These are phyloP conservation scores for Balamuthia mandrillaris DNA, from an alignment of 208 protist species.

Conservation along the genomic window DNA sequence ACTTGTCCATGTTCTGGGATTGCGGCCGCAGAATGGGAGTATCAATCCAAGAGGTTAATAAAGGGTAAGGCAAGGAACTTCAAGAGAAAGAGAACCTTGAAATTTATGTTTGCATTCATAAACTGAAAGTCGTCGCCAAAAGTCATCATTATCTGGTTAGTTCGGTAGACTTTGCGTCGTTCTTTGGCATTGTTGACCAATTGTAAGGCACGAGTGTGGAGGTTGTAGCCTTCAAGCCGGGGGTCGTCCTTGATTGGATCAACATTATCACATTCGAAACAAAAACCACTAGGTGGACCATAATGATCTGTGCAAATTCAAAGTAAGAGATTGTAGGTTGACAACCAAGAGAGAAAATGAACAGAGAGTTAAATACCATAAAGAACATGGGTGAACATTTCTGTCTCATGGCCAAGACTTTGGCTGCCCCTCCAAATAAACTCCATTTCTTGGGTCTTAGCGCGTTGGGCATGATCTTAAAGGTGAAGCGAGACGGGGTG, in stretches of 20 bases:
- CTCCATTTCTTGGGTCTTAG: constrained; percentile 34
- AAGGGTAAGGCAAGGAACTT: neutral
- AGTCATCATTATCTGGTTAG: neutral
- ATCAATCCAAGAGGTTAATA: too few relatives aligned
- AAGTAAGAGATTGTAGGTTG: neutral
- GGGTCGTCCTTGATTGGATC: constrained; percentile 25
- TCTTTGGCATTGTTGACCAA: neutral
- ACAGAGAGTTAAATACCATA: constrained; percentile 36
- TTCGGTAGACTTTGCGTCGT: neutral
- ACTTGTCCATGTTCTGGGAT: constrained; percentile 50
- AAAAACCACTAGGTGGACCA: neutral
- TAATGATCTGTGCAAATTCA: neutral
- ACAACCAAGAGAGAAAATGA: neutral
- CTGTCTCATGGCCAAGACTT: neutral
- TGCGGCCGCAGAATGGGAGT: constrained; percentile 63
- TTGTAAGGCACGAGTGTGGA: neutral
- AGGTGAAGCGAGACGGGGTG: too few relatives aligned
- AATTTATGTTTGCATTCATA: constrained; percentile 27
- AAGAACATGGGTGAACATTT: constrained; percentile 43
- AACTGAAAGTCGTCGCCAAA: constrained; percentile 30
- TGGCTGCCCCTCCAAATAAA: constrained; percentile 31
- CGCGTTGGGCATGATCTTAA: neutral
- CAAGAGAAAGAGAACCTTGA: neutral
- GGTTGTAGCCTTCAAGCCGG: neutral
- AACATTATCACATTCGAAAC: constrained; percentile 6